Percentiles rank a stretch among this genome's conserved stretches.
These are phyloP conservation scores for Starmerella scarabaei DNA, from an alignment of 805 yeast genomes.

Conservation along the genomic window DNA sequence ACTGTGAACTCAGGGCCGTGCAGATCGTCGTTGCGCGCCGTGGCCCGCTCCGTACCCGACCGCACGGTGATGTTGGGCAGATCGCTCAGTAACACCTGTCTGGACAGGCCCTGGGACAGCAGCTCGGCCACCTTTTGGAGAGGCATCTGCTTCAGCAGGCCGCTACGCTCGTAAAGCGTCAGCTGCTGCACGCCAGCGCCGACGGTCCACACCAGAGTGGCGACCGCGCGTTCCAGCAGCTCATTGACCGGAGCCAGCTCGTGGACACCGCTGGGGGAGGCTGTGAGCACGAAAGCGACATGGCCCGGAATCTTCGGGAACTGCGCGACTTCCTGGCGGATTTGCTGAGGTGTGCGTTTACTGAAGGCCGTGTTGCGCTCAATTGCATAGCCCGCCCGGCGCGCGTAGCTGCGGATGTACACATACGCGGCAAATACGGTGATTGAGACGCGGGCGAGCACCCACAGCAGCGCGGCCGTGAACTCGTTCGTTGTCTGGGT, in stretches of 20 bases:
- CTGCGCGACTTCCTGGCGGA: conserved; percentile 57
- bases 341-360: conserved; percentile 57
- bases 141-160: conserved; percentile 38
- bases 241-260: conserved; percentile 38
- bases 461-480: not conserved
- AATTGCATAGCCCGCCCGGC: conserved; percentile 14
- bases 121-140: conserved; percentile 37
- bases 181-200: conserved; percentile 70
- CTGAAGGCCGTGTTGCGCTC: conserved; percentile 18
- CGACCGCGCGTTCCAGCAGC: conserved; percentile 30
- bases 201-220: conserved; percentile 73
- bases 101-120: conserved; percentile 44
- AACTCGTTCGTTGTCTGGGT: not conserved
- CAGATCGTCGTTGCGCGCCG: conserved; percentile 25
- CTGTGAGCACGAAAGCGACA: conserved; percentile 56
- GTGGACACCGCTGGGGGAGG: conserved; percentile 68
- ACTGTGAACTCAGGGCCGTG: conserved; percentile 30
- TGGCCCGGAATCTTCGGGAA: conserved; percentile 62
- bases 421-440: not conserved
- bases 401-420: not conserved
- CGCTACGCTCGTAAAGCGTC: conserved; percentile 68
- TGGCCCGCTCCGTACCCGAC: not conserved
- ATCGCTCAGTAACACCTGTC: conserved; percentile 38
- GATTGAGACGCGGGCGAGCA: conserved; percentile 2
- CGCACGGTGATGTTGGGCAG: conserved; percentile 5